Conservation (phyloP, 176 grass and related monocot species). For the Oryza australiensis region DNA sequence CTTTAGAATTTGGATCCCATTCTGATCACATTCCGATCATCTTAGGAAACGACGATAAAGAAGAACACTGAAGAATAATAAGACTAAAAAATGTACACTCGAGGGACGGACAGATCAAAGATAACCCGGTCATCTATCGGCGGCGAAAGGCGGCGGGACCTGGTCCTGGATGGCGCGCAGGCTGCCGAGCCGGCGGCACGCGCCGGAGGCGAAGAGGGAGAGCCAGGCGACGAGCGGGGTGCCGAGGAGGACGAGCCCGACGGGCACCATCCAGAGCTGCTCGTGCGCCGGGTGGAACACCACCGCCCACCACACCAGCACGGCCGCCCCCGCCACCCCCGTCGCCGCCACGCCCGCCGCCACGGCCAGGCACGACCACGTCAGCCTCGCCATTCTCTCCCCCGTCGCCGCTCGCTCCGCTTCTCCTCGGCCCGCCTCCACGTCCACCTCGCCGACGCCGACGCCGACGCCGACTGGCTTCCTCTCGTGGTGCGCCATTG, state of each 20-base stretch:
- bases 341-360: constrained; percentile 37
- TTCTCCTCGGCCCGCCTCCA: constrained; percentile 5
- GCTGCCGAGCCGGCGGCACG: constrained; percentile 18
- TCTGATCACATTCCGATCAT: constrained; percentile 10
- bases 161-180: constrained; percentile 11
- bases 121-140: constrained; percentile 1
- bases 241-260: constrained; percentile 77
- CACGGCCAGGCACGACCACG: neutral
- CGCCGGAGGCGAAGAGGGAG: constrained; percentile 59
- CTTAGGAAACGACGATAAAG: neutral
- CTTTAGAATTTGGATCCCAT: constrained; percentile 1
- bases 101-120: neutral
- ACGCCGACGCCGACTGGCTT: neutral
- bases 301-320: constrained; percentile 81
- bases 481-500: constrained; percentile 39
- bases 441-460: neutral
- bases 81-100: neutral
- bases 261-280: constrained; percentile 97
- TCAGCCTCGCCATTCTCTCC: neutral
- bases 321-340: constrained; percentile 47
- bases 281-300: constrained; percentile 61
- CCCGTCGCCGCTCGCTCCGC: neutral
- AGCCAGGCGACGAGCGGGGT: constrained; percentile 79
- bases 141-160: neutral
- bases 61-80: neutral